These are phyloP conservation scores for Colletotrichum liriopes DNA, from an alignment of 2,329 filamentous ascomycete genomes.

Conservation along the genomic window DNA sequence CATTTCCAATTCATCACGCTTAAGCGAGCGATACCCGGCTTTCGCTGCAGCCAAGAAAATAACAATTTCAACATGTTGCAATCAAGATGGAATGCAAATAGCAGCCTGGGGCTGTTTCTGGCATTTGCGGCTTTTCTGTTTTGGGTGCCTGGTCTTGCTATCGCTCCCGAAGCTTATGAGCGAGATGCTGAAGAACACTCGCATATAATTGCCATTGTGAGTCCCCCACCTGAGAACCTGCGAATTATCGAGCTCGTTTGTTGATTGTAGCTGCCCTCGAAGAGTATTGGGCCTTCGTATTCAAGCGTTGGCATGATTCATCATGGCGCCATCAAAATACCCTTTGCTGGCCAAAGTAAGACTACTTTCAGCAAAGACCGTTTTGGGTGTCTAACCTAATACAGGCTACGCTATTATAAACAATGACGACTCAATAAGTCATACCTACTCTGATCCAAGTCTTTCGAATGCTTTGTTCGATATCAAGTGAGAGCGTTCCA, in stretches of 20 bases:
- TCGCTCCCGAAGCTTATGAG: neutral
- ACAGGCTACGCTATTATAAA: slow-evolving; percentile 3
- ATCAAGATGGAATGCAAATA: too few species aligned
- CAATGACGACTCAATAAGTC: neutral
- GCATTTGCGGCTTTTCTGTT: neutral
- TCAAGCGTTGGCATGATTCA: slow-evolving; percentile 6
- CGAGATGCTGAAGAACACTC: neutral
- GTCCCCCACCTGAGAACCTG: neutral
- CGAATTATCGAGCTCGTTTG: neutral
- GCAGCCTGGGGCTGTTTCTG: neutral
- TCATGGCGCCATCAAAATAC: slow-evolving; percentile 4
- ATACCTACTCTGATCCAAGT: neutral
- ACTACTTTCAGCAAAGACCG: neutral
- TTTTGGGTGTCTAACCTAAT: neutral
- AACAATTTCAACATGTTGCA: neutral
- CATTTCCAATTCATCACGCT: neutral
- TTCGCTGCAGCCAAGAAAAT: neutral
- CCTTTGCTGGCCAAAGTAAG: slow-evolving; percentile 9
- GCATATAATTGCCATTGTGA: slow-evolving; percentile 5
- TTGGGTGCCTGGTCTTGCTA: neutral
- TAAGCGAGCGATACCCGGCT: too few species aligned
- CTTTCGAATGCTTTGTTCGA: neutral
- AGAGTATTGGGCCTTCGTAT: slow-evolving; percentile 4
- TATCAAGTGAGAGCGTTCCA: neutral
- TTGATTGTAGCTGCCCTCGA: neutral